Conservation (phyloP, 345 rosid genomes). For the Cardamine chenopodiifolia region DNA sequence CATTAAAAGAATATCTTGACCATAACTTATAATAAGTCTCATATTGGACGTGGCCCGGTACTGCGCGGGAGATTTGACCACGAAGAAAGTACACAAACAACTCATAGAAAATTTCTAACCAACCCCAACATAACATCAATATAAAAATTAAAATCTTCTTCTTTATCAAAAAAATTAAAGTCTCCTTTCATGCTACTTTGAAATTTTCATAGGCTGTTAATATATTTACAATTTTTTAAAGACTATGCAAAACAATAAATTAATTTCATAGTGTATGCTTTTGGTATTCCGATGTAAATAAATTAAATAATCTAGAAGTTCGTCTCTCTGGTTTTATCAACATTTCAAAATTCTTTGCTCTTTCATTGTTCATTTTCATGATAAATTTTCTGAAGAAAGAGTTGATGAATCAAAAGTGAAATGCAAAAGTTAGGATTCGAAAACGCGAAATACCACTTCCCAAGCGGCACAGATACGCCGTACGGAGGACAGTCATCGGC, state of each 20-base stretch:
- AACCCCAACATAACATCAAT: neutral
- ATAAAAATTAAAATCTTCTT: constrained; percentile 11
- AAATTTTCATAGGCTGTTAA: neutral
- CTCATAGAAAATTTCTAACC: neutral
- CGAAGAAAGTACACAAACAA: constrained; percentile 2
- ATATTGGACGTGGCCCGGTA: constrained; percentile 10
- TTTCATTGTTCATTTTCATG: neutral
- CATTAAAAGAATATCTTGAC: neutral
- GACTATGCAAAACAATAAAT: neutral
- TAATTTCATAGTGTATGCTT: constrained; percentile 19
- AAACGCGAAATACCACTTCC: constrained; percentile 25
- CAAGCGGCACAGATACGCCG: constrained; percentile 23
- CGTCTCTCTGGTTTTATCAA: constrained; percentile 11
- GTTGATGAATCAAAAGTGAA: constrained; percentile 12
- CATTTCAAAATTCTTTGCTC: neutral
- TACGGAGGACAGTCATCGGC: constrained; percentile 30
- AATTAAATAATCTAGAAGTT: neutral
- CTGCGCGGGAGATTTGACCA: constrained; percentile 37
- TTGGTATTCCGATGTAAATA: constrained; percentile 5
- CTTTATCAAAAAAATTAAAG: neutral
- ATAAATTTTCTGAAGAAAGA: too few relatives aligned
- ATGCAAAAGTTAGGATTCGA: constrained; percentile 39
- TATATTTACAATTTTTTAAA: neutral
- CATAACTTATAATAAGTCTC: constrained; percentile 16
- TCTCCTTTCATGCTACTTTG: constrained; percentile 35